Percentiles rank a stretch among this genome's conserved stretches.
Conservation (phyloP, 1,284 basidiomycete genomes). For the Marasmius sp. region DNA sequence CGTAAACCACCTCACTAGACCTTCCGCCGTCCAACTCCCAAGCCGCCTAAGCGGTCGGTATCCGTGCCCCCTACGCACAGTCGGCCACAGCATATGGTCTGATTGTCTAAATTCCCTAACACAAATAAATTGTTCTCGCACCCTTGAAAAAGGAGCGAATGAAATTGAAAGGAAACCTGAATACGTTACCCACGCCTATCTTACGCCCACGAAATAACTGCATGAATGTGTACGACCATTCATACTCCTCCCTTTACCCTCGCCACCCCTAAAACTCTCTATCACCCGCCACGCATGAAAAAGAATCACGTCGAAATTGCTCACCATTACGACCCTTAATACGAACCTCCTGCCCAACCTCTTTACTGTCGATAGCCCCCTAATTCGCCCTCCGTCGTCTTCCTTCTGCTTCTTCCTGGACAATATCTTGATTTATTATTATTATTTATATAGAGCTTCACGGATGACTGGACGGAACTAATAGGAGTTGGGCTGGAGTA, state of each 20-base stretch:
- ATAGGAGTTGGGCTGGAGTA: no score
- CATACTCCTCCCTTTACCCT: not conserved
- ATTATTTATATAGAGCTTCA: no score
- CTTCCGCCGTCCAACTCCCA: conserved; percentile 35
- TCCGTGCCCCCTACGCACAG: conserved; percentile 6
- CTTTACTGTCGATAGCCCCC: no score
- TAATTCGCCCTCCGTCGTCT: no score
- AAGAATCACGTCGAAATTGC: not conserved
- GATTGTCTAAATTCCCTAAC: not conserved
- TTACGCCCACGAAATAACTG: conserved; percentile 1
- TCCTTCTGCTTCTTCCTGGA: no score
- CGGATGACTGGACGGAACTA: no score
- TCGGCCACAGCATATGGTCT: conserved; percentile 15
- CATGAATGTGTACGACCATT: not conserved
- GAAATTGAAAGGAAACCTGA: not conserved
- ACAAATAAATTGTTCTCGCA: not conserved
- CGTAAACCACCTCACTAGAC: conserved; percentile 24
- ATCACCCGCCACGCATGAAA: not conserved
- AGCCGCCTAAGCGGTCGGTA: conserved; percentile 26
- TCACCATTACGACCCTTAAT: not conserved
- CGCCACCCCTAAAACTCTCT: not conserved
- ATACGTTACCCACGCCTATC: conserved; percentile 2
- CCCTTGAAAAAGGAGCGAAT: not conserved
- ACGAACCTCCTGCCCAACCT: not conserved
- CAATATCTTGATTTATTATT: no score